Evolutionary conservation across 228 moss, liverwort and hornwort genomes (phyloP).

Genomic region (Sphagnum fallax): DNA sequence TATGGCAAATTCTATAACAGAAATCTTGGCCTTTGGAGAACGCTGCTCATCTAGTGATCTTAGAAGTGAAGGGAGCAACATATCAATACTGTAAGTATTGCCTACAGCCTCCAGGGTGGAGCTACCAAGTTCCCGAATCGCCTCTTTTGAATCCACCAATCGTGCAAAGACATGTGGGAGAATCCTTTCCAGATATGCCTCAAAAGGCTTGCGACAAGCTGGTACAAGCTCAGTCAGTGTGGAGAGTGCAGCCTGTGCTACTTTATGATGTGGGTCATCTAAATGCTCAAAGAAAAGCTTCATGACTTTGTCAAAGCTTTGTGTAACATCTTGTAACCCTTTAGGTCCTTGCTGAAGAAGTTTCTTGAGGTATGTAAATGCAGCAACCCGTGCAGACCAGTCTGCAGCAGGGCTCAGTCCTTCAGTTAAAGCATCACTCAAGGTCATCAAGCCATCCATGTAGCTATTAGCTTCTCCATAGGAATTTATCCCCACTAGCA

Average conservation of each 20-base stretch:
- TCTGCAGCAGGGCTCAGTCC: constrained; percentile 55
- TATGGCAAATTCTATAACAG: constrained; percentile 45
- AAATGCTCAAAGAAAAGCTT: constrained; percentile 62
- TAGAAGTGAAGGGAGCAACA: constrained; percentile 23
- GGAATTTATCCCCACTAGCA: constrained; percentile 11
- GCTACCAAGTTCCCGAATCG: constrained; percentile 17
- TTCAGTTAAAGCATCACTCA: constrained; percentile 65
- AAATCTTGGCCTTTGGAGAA: constrained; percentile 40
- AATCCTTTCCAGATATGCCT: constrained; percentile 62
- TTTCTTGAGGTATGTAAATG: constrained; percentile 57
- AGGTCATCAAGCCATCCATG: constrained; percentile 57
- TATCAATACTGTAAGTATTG: constrained; percentile 29
- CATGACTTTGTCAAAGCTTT: constrained; percentile 62
- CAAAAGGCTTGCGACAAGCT: constrained; percentile 57
- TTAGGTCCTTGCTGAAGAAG: constrained; percentile 57
- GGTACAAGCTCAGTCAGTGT: constrained; percentile 64
- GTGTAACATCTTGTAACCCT: constrained; percentile 59
- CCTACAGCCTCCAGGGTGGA: constrained; percentile 22
- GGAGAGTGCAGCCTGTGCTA: constrained; percentile 62
- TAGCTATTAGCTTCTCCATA: constrained; percentile 32
- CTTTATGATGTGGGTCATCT: constrained; percentile 80
- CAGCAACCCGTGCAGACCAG: constrained; percentile 69
- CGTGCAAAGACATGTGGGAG: constrained; percentile 62
- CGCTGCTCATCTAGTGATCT: constrained; percentile 48
- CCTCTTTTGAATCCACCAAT: constrained; percentile 35